Evolutionary conservation across 768 basidiomycete genomes (phyloP).

Genomic region (Daedaleopsis sinensis): DNA sequence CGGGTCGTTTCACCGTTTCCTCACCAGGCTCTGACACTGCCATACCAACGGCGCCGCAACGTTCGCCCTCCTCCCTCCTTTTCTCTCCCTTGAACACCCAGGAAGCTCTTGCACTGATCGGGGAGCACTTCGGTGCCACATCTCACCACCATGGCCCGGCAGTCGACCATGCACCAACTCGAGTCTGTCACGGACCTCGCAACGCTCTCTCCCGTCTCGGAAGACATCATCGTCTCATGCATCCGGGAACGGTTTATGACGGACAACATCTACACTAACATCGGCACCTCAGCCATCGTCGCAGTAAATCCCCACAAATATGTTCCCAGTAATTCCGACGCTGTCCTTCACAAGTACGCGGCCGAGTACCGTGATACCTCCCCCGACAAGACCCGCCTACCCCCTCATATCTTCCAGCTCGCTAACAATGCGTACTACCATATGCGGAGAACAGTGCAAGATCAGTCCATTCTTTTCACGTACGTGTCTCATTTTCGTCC

Average conservation of each 20-base stretch:
- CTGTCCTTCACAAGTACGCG: conserved; percentile 82
- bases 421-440: conserved; percentile 94
- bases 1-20: neutral
- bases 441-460: conserved; percentile 91
- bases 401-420: conserved; percentile 91
- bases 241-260: conserved; percentile 87
- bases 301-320: conserved; percentile 95
- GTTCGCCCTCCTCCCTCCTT: conserved; percentile 19
- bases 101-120: conserved; percentile 10
- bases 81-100: conserved; percentile 16
- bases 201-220: conserved; percentile 65
- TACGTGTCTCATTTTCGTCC: conserved; percentile 39
- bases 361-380: conserved; percentile 80
- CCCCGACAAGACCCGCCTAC: conserved; percentile 57
- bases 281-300: conserved; percentile 75
- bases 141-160: conserved; percentile 41
- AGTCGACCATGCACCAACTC: conserved; percentile 63
- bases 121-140: conserved; percentile 20
- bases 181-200: conserved; percentile 76
- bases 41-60: conserved; percentile 21
- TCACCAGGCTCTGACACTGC: conserved; percentile 20
- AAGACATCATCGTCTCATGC: conserved; percentile 84
- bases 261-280: conserved; percentile 76
- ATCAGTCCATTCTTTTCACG: conserved; percentile 89
- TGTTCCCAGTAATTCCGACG: conserved; percentile 80